Evolutionary conservation across 78 protist genomes (phyloP).

Genomic region (Anaeramoeba flamelloides): DNA sequence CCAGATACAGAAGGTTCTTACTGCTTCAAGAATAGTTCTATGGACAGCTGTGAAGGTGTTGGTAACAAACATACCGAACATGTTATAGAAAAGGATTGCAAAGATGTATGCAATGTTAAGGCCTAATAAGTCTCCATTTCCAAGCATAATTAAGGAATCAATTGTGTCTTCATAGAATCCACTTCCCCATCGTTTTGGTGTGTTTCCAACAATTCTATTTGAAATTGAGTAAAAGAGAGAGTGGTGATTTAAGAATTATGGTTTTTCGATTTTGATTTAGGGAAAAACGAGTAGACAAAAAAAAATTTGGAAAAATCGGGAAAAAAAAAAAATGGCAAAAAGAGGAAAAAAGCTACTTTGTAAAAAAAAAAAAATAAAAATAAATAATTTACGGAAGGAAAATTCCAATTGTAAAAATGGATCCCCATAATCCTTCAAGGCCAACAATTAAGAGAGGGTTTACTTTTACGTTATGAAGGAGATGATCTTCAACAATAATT

Average conservation of each 20-base stretch:
- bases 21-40: conserved; percentile 26
- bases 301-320: no score
- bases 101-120: not conserved
- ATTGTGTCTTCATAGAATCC: conserved; percentile 11
- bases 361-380: no score
- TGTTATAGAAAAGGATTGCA: conserved; percentile 22
- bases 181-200: not conserved
- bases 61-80: conserved; percentile 22
- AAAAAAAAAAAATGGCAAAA: no score
- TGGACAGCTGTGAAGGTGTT: conserved; percentile 8
- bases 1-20: conserved; percentile 20
- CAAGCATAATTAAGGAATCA: conserved; percentile 15
- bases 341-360: no score
- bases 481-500: conserved; percentile 14
- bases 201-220: no score
- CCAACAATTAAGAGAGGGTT: conserved; percentile 22
- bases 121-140: conserved; percentile 6
- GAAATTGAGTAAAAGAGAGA: conserved; percentile 7
- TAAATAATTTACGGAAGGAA: no score
- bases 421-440: conserved; percentile 35
- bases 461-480: not conserved
- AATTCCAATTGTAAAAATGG: no score
- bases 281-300: no score
- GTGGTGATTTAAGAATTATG: no score
- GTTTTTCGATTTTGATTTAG: no score